Evolutionary conservation across 2,329 filamentous ascomycete species (phyloP).

Genomic region (Fusarium xylarioides): DNA sequence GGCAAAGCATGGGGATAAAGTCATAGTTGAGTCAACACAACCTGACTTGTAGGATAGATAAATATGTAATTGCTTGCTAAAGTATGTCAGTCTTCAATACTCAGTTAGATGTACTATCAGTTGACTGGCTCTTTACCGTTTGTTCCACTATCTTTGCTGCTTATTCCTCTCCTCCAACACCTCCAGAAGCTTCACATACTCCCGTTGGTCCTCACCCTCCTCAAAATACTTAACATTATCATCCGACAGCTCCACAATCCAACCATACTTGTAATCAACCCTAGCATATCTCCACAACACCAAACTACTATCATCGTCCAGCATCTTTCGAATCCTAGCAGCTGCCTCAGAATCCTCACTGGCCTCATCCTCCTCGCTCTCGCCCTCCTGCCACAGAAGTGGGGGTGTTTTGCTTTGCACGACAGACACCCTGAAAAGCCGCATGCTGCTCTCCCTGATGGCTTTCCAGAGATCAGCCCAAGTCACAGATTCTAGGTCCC

Average conservation of each 20-base stretch:
- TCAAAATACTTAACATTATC: background rate
- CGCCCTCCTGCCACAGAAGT: background rate
- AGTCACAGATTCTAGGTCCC: accelerated
- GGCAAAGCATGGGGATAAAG: accelerated
- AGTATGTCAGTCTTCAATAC: accelerated
- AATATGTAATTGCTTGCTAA: accelerated
- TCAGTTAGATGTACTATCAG: accelerated
- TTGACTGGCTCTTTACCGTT: background rate
- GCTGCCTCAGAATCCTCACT: background rate
- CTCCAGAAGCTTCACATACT: background rate
- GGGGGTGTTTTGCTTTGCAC: background rate
- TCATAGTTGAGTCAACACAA: background rate
- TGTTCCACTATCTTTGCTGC: accelerated
- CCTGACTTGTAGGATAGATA: accelerated
- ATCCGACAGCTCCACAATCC: background rate
- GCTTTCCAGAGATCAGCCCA: background rate
- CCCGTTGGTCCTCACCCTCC: background rate
- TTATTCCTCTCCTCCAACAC: background rate
- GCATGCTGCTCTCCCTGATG: background rate
- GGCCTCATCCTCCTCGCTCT: background rate
- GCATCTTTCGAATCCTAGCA: background rate
- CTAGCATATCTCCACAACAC: conserved; percentile 2
- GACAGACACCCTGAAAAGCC: background rate
- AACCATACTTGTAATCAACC: background rate
- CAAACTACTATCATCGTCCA: background rate